Percentiles rank a stretch among this genome's conserved stretches.
Evolutionary conservation across 176 grass and related monocot genomes (phyloP).

Genomic region (Elaeis guineensis): DNA sequence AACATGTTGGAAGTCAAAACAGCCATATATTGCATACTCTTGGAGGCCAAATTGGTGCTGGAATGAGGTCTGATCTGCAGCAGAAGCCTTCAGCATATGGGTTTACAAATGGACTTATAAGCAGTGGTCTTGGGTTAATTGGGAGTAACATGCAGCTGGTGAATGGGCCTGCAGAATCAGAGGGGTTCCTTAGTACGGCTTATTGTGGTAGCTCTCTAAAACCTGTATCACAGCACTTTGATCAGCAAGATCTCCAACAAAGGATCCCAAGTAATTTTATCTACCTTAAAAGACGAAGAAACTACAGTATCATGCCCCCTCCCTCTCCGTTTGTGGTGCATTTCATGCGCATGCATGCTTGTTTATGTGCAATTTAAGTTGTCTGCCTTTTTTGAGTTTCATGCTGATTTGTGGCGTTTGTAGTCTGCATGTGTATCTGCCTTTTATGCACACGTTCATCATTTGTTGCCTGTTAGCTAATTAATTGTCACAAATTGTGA

Average conservation of each 20-base stretch:
- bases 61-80: slow-evolving; percentile 58
- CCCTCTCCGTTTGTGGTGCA: too few species aligned
- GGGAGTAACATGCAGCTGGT: slow-evolving; percentile 55
- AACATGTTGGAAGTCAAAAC: slow-evolving; percentile 54
- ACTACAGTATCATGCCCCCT: too few species aligned
- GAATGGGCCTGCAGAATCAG: slow-evolving; percentile 47
- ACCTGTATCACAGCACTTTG: slow-evolving; percentile 71
- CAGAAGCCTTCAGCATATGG: slow-evolving; percentile 63
- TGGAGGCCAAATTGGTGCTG: slow-evolving; percentile 45
- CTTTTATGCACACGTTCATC: too few species aligned
- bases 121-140: slow-evolving; percentile 62
- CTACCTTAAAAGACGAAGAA: slow-evolving; percentile 10
- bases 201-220: slow-evolving; percentile 62
- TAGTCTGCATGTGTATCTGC: too few species aligned
- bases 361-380: too few species aligned
- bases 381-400: too few species aligned
- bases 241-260: slow-evolving; percentile 52
- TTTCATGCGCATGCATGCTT: too few species aligned
- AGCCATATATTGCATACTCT: slow-evolving; percentile 52
- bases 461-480: too few species aligned
- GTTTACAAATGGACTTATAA: slow-evolving; percentile 65
- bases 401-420: too few species aligned
- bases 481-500: too few species aligned
- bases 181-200: slow-evolving; percentile 59
- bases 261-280: slow-evolving; percentile 73